Conservation (phyloP, 352 stramenopile genomes). For the Pythium coloratum region DNA sequence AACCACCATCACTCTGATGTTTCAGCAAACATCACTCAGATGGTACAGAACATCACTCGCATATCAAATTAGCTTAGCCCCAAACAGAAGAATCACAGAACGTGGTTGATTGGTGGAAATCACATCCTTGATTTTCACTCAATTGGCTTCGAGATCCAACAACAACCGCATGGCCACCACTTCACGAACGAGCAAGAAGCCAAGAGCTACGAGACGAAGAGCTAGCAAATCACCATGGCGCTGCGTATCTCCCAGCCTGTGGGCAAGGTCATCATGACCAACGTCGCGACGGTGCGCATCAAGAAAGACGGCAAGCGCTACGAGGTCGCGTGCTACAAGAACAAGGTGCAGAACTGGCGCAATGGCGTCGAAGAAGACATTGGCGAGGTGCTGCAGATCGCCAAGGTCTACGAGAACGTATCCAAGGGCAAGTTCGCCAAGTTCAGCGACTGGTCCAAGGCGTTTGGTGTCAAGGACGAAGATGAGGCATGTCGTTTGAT, state of each 20-base stretch:
- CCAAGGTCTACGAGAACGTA: constrained; percentile 97
- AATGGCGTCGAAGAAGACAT: constrained; percentile 98
- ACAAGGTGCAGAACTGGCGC: constrained; percentile 99
- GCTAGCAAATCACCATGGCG: constrained; percentile 11
- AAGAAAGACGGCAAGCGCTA: constrained; percentile 96
- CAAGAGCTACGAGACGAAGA: neutral
- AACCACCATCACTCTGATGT: neutral
- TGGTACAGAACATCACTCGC: neutral
- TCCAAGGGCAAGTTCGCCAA: constrained; percentile 96
- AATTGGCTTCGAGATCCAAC: constrained; percentile 2
- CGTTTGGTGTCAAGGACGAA: constrained; percentile 93
- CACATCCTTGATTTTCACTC: neutral
- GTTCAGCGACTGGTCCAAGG: constrained; percentile 92
- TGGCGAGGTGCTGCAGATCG: constrained; percentile 97
- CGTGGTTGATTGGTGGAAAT: constrained; percentile 20
- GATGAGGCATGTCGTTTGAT: constrained; percentile 93
- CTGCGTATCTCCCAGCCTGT: constrained; percentile 75
- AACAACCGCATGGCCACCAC: neutral
- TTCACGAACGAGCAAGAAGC: constrained; percentile 3
- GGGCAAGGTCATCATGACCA: constrained; percentile 92
- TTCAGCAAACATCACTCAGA: constrained; percentile 6
- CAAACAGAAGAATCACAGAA: constrained; percentile 1
- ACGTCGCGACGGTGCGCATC: constrained; percentile 96
- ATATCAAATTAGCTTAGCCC: neutral
- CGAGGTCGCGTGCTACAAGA: constrained; percentile 99